Evolutionary conservation across 2,329 filamentous ascomycete genomes (phyloP), one percentile per base, ranked within the genome.

Genomic region (Aureobasidium vineae): DNA sequence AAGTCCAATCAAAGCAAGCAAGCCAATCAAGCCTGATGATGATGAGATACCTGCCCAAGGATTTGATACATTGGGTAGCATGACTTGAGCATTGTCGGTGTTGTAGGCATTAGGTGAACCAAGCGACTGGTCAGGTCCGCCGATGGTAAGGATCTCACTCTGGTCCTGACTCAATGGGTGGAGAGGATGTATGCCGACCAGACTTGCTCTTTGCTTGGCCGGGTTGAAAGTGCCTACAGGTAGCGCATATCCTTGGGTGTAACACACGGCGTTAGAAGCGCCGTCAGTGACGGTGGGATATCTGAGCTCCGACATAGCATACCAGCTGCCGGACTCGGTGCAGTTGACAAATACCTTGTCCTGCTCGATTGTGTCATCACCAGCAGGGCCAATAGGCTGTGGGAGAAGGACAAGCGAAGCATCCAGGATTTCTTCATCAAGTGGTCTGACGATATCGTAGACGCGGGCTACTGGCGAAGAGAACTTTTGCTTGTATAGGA

Each of bases 271-370:
- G 69, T 80, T 78, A 28, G 82, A 79, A 5, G 86, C 87, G 47
- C 84, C 88, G 63, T 91, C 86, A 26, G 93, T 89, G 33, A 97
- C 91, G 11, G 94, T 84, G 3, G 95, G 95, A 72, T 97, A 98
- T 10, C 87, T 87, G 47, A 83, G 84, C 67, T 96, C 94, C 1
- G 94, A 97, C 78, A 98, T 84, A 38, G 93, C 95, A 76, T 94
- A 99, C 92, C 94, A 98, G 68, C 90, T 90, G 36, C 93, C 94
- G n/a, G 83, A 81, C 66, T 90, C 86, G 1, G 93, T 97, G 71
- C 89, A 89, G 75, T 97, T 97, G 67, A 98, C 84, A 73, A 95
- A 96, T 0, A 97, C 77, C 66, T 77, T 76, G 52, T 81, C 77
- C 19, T 76, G 74, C 1, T 71, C 68, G 26, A 66, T 63, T 28